phyloP scores from a whole-genome alignment of 495 filamentous ascomycete genomes.

The Penicillium coffeae region DNA sequence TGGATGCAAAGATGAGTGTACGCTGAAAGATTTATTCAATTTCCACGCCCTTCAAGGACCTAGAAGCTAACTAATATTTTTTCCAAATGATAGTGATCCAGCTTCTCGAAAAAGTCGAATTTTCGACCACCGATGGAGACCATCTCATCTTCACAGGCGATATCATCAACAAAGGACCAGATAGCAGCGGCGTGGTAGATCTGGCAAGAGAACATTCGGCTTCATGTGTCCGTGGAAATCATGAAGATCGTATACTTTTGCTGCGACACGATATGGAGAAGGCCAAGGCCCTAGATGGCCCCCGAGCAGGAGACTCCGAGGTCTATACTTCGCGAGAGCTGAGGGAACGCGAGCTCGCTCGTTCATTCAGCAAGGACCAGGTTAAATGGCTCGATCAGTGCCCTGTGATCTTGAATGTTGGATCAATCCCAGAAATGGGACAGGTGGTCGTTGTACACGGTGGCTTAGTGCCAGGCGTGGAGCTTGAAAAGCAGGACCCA shows the following conservation, averaged over 20 bases:
- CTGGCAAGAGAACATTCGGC: slow-evolving; percentile 65
- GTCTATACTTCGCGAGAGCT: slow-evolving; percentile 22
- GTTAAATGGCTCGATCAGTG: slow-evolving; percentile 64
- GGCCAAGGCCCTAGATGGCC: slow-evolving; percentile 10
- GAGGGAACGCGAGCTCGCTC: slow-evolving; percentile 47
- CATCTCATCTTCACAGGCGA: slow-evolving; percentile 83
- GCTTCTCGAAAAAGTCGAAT: slow-evolving; percentile 66
- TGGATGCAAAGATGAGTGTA: slow-evolving; percentile 67
- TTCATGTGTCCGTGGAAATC: slow-evolving; percentile 84
- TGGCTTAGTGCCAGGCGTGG: slow-evolving; percentile 71
- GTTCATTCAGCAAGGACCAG: slow-evolving; percentile 54
- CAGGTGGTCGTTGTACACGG: slow-evolving; percentile 76
- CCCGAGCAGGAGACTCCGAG: slow-evolving; percentile 2
- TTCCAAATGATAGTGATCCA: slow-evolving; percentile 49
- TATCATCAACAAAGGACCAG: slow-evolving; percentile 83
- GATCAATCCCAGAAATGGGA: slow-evolving; percentile 51
- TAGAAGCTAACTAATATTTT: neutral
- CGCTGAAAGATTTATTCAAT: slow-evolving; percentile 14
- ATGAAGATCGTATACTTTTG: slow-evolving; percentile 78
- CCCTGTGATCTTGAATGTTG: slow-evolving; percentile 72
- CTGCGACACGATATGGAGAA: slow-evolving; percentile 40
- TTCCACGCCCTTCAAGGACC: neutral
- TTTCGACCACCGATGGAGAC: slow-evolving; percentile 55
- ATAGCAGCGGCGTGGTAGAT: slow-evolving; percentile 74
- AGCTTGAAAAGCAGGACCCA: slow-evolving; percentile 71